A percentile compares a stretch with the other conserved stretches of the same genome.
Evolutionary conservation across 192 early-diverging fungal genomes (phyloP).

Genomic region (Phlyctochytrium planicorne): DNA sequence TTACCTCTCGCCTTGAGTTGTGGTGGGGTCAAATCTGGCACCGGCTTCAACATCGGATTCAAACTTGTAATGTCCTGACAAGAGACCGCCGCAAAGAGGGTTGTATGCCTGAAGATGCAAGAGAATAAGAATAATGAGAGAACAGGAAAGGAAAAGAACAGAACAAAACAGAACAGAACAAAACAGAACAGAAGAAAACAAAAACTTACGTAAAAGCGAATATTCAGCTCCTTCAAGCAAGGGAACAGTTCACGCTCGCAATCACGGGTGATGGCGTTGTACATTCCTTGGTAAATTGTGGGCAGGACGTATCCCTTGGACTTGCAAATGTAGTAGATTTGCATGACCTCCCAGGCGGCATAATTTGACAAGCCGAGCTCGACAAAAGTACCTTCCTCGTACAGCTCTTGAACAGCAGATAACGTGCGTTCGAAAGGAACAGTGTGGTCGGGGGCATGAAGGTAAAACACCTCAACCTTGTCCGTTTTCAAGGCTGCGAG

Average conservation of each 20-base stretch:
- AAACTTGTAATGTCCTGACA: no score
- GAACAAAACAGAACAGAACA: no score
- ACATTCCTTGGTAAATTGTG: conserved; percentile 48
- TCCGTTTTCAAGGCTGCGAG: conserved; percentile 44
- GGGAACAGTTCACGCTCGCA: conserved; percentile 55
- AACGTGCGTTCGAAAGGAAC: conserved; percentile 55
- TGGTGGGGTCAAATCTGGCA: no score
- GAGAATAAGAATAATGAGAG: no score
- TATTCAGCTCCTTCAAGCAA: conserved; percentile 54
- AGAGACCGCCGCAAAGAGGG: no score
- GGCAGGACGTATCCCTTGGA: conserved; percentile 45
- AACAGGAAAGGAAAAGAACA: no score
- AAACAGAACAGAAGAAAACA: not conserved
- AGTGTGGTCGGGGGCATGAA: conserved; percentile 59
- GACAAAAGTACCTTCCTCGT: conserved; percentile 50
- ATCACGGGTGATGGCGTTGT: conserved; percentile 36
- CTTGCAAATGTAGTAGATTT: conserved; percentile 49
- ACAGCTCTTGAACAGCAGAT: conserved; percentile 56
- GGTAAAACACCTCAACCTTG: conserved; percentile 62
- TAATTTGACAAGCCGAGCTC: conserved; percentile 42
- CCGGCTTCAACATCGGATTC: no score
- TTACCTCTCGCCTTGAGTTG: no score
- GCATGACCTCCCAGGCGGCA: conserved; percentile 48
- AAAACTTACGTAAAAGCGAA: conserved; percentile 52
- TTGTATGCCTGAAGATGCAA: no score